Conservation (phyloP, 805 yeast genomes). For the Kluyveromyces wickerhamii region DNA sequence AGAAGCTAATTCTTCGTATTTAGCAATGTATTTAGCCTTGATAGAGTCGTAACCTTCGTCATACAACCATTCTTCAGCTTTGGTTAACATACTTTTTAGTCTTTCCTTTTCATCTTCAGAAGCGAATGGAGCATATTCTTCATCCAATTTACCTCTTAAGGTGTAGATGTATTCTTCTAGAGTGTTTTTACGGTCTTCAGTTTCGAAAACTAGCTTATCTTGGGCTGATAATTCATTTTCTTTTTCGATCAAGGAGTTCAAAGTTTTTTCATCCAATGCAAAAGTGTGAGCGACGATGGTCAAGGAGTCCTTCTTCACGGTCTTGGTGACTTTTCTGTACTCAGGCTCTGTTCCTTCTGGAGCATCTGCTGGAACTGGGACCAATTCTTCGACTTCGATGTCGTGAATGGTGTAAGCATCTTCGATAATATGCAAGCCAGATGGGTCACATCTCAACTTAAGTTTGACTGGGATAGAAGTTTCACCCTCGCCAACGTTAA, state of each 20-base stretch:
- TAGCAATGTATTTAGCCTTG: constrained; percentile 95
- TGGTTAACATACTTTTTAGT: constrained; percentile 61
- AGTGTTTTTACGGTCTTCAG: constrained; percentile 97
- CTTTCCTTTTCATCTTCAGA: constrained; percentile 82
- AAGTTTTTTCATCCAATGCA: constrained; percentile 46
- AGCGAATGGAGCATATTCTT: constrained; percentile 80
- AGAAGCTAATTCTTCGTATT: constrained; percentile 93
- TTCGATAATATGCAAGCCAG: constrained; percentile 90
- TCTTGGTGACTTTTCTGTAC: constrained; percentile 83
- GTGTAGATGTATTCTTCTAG: constrained; percentile 98
- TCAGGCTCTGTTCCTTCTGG: constrained; percentile 67
- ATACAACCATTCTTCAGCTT: constrained; percentile 97
- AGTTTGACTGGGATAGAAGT: constrained; percentile 75
- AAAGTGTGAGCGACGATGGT: constrained; percentile 51
- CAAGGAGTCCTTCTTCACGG: constrained; percentile 85
- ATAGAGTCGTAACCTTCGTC: constrained; percentile 95
- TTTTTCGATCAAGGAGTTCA: constrained; percentile 63
- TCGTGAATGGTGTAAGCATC: constrained; percentile 93
- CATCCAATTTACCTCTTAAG: constrained; percentile 94
- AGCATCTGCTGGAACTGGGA: constrained; percentile 46
- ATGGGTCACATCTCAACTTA: constrained; percentile 94
- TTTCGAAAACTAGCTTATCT: constrained; percentile 95
- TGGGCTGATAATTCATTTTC: constrained; percentile 80
- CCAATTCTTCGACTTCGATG: constrained; percentile 78
- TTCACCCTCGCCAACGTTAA: constrained; percentile 70